phyloP scores from a whole-genome alignment of 2,329 filamentous ascomycete species.

The Diplodia mutila region DNA sequence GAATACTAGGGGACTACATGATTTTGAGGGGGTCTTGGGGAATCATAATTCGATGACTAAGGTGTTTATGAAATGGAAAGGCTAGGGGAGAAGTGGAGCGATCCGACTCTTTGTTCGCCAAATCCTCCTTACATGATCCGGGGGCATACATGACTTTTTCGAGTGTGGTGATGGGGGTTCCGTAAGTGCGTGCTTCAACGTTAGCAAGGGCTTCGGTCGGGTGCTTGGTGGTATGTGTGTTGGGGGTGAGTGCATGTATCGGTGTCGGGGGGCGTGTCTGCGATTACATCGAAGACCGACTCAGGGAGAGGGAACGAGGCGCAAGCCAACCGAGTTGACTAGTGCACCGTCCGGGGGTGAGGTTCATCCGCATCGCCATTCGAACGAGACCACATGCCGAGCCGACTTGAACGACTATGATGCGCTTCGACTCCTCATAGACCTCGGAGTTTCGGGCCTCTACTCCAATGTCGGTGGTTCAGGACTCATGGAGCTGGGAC shows the following conservation, averaged over 20 bases:
- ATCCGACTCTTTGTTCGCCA: slow-evolving; percentile 22
- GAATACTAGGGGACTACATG: slow-evolving; percentile 5
- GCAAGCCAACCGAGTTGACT: neutral
- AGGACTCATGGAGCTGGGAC: neutral
- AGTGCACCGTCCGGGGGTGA: neutral
- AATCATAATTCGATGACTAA: slow-evolving; percentile 23
- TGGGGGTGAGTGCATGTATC: slow-evolving; percentile 9
- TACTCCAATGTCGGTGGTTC: neutral
- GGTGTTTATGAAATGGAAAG: slow-evolving; percentile 13
- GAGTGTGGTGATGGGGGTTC: slow-evolving; percentile 20
- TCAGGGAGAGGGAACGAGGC: neutral
- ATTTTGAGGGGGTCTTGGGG: slow-evolving; percentile 10
- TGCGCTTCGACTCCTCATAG: slow-evolving; percentile 5
- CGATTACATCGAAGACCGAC: slow-evolving; percentile 2
- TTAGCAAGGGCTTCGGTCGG: slow-evolving; percentile 22
- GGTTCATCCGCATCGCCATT: neutral
- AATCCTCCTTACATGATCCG: slow-evolving; percentile 29
- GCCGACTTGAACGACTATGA: neutral
- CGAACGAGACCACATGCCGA: neutral
- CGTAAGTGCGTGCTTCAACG: slow-evolving; percentile 21
- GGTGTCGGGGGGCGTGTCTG: slow-evolving; percentile 24
- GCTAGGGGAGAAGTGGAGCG: slow-evolving; percentile 17
- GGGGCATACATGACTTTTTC: slow-evolving; percentile 30
- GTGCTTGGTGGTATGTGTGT: slow-evolving; percentile 21
- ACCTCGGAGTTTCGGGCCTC: neutral